A percentile compares a stretch with the other conserved stretches of the same genome.
Evolutionary conservation across 73 alveolate species (phyloP).

Genomic region (Durusdinium trenchii): DNA sequence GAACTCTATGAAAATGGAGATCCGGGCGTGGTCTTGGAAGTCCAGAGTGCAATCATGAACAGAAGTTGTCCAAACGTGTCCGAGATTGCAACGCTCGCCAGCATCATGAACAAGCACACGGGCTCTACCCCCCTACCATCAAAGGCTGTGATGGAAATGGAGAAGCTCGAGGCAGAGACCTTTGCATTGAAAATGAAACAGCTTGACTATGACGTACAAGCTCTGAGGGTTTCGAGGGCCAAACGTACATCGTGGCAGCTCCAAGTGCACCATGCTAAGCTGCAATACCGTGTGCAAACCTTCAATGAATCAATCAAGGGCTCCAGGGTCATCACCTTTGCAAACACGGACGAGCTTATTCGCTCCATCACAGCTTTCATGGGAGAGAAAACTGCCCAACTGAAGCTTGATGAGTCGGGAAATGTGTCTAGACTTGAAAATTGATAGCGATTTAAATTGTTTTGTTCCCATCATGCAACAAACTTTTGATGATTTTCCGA

Average conservation of each 20-base stretch:
- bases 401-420: neutral
- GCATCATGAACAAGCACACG: neutral
- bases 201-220: slow-evolving; percentile 11
- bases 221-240: neutral
- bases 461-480: too few species aligned
- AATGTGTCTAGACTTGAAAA: too few species aligned
- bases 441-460: too few species aligned
- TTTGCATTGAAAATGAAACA: neutral
- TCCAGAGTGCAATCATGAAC: slow-evolving; percentile 17
- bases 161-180: neutral
- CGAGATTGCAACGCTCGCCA: neutral
- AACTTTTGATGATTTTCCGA: too few species aligned
- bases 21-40: neutral
- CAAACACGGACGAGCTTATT: neutral
- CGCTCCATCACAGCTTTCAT: neutral
- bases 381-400: neutral
- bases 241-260: neutral
- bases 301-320: neutral
- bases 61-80: neutral
- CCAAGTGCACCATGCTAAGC: slow-evolving; percentile 11
- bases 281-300: neutral
- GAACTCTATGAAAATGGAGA: neutral
- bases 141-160: neutral
- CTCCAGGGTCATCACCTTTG: neutral
- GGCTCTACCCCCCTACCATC: neutral